phyloP scores from a whole-genome alignment of 2,329 filamentous ascomycete species.

The Cladophialophora psammophila region DNA sequence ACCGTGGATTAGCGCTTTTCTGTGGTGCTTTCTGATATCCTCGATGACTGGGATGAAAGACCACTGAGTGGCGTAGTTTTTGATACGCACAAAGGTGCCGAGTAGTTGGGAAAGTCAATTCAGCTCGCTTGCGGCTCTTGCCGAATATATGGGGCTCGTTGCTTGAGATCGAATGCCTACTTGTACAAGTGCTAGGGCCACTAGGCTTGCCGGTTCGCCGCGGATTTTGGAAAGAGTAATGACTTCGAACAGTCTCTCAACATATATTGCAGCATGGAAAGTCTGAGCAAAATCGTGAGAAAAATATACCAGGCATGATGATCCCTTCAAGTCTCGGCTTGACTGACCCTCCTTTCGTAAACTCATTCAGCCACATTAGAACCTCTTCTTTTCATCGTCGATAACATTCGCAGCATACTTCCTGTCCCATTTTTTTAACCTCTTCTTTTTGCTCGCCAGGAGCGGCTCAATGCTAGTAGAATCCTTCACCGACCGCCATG shows the following conservation, averaged over 20 bases:
- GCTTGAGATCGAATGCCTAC: too few species aligned
- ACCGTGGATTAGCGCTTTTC: not conserved
- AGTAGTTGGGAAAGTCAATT: not conserved
- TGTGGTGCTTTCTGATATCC: not conserved
- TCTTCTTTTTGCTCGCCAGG: not conserved
- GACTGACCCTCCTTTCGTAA: not conserved
- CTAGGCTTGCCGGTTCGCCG: too few species aligned
- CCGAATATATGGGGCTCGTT: too few species aligned
- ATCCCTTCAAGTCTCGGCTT: too few species aligned
- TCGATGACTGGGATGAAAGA: not conserved
- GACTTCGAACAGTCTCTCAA: not conserved
- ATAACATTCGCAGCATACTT: too few species aligned
- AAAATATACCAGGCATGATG: not conserved
- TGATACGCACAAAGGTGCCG: not conserved
- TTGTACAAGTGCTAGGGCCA: too few species aligned
- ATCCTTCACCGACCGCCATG: constrained; percentile 19
- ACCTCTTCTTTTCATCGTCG: not conserved
- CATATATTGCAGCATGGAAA: not conserved
- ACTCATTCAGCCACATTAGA: not conserved
- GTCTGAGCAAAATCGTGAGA: too few species aligned
- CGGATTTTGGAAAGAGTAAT: not conserved
- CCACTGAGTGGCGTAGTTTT: not conserved
- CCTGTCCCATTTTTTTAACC: too few species aligned
- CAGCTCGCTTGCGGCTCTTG: too few species aligned
- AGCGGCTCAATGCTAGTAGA: not conserved